A percentile compares a stretch with the other conserved stretches of the same genome.
These are phyloP conservation scores for Davidsoniella eucalypti DNA, from an alignment of 2,329 filamentous ascomycete genomes.

Conservation along the genomic window DNA sequence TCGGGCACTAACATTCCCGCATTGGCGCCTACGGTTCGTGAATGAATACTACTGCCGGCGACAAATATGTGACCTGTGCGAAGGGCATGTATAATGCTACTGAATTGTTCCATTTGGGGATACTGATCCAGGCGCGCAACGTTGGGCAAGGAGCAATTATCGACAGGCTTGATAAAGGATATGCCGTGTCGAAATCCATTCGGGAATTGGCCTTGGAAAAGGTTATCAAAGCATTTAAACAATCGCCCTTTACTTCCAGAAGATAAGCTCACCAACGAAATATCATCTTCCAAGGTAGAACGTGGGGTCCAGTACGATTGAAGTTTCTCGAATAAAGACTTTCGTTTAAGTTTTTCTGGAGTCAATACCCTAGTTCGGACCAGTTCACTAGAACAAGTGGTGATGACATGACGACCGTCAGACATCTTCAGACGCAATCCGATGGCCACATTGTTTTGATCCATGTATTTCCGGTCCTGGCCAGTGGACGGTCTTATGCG, in stretches of 20 bases:
- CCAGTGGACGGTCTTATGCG: slow-evolving; percentile 3
- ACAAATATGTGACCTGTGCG: slow-evolving; percentile 1
- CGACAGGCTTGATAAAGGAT: slow-evolving; percentile 2
- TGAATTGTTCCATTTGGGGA: slow-evolving; percentile 1
- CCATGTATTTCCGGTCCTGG: neutral
- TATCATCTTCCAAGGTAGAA: too few relatives aligned
- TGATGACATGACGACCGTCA: slow-evolving; percentile 2
- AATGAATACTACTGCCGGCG: slow-evolving; percentile 1
- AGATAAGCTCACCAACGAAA: too few relatives aligned
- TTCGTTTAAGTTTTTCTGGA: neutral
- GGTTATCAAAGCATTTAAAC: neutral
- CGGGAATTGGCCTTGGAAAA: slow-evolving; percentile 2
- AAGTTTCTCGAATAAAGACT: neutral
- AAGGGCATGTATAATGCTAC: slow-evolving; percentile 3
- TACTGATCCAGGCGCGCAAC: neutral
- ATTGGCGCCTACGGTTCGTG: neutral
- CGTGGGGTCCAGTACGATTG: slow-evolving; percentile 1
- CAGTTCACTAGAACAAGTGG: slow-evolving; percentile 6
- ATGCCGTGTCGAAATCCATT: slow-evolving; percentile 2
- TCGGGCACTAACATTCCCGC: neutral
- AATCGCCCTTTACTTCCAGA: neutral
- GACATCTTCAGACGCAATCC: slow-evolving; percentile 2
- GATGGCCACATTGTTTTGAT: neutral
- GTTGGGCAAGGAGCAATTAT: neutral
- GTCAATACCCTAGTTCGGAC: slow-evolving; percentile 3